Percentiles rank a stretch among this genome's conserved stretches.
Conservation (phyloP, 2,329 filamentous ascomycete genomes). For the Aspergillus sp. region DNA sequence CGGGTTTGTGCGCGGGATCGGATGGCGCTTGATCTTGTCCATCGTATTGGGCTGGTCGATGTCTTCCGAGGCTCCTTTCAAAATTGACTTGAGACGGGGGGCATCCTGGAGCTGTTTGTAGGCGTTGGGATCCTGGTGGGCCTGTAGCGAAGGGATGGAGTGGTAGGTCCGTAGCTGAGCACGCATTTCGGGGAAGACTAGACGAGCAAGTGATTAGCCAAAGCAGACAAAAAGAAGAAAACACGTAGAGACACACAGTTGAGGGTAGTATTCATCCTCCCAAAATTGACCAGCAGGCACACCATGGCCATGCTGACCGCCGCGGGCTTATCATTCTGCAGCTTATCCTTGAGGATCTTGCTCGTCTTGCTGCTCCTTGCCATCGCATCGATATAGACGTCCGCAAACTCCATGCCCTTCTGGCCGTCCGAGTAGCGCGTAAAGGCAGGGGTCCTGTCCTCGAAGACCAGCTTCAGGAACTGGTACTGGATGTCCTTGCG, state of each 20-base stretch:
- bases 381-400: slow-evolving; percentile 98
- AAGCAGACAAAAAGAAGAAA: slow-evolving; percentile 3
- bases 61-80: slow-evolving; percentile 94
- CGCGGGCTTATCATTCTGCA: slow-evolving; percentile 80
- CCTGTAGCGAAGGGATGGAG: slow-evolving; percentile 91
- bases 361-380: slow-evolving; percentile 97
- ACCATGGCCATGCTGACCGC: slow-evolving; percentile 99
- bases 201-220: slow-evolving; percentile 3
- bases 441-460: slow-evolving; percentile 60
- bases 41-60: slow-evolving; percentile 73
- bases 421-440: slow-evolving; percentile 82
- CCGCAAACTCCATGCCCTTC: slow-evolving; percentile 69
- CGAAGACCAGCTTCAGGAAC: slow-evolving; percentile 54
- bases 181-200: slow-evolving; percentile 98
- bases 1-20: slow-evolving; percentile 78
- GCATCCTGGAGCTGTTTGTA: slow-evolving; percentile 98
- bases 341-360: slow-evolving; percentile 94
- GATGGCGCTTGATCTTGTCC: slow-evolving; percentile 63
- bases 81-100: slow-evolving; percentile 86
- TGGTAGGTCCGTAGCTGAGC: slow-evolving; percentile 96
- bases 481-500: slow-evolving; percentile 59
- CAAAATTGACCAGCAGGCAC: slow-evolving; percentile 91
- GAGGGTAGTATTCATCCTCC: slow-evolving; percentile 95
- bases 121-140: slow-evolving; percentile 84
- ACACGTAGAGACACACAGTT: slow-evolving; percentile 59